phyloP scores from a whole-genome alignment of 2,329 filamentous ascomycete genomes.

The Mariannaea elegans region DNA sequence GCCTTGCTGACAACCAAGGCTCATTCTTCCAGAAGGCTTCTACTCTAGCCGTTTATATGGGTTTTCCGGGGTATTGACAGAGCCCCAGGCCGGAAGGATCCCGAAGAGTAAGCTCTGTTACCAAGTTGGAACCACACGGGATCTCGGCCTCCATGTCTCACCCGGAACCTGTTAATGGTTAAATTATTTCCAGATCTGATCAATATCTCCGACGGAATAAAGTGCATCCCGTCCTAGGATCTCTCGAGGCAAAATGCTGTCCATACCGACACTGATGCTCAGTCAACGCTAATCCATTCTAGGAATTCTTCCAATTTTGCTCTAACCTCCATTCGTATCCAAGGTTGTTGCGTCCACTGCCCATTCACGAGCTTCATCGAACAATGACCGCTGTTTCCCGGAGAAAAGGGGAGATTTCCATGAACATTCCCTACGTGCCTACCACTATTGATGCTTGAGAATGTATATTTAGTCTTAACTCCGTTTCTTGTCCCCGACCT shows the following conservation, averaged over 20 bases:
- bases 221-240: background rate
- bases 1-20: no score
- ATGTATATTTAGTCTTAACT: background rate
- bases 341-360: no score
- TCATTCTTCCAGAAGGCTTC: no score
- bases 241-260: background rate
- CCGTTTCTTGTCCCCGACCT: background rate
- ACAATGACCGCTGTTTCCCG: background rate
- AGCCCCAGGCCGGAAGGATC: background rate
- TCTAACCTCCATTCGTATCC: slow-evolving; percentile 23
- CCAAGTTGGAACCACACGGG: no score
- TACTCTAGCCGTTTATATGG: no score
- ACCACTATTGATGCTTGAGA: no score
- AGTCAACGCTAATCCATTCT: background rate
- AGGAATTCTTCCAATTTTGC: background rate
- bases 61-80: background rate
- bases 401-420: no score
- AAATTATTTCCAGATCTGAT: no score
- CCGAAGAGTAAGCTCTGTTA: no score
- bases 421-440: no score
- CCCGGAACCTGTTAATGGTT: background rate
- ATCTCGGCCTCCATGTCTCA: background rate
- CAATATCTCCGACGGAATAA: background rate
- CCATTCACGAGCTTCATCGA: background rate
- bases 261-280: background rate